phyloP scores from a whole-genome alignment of 345 rosid genomes.

The Citrus australasica region DNA sequence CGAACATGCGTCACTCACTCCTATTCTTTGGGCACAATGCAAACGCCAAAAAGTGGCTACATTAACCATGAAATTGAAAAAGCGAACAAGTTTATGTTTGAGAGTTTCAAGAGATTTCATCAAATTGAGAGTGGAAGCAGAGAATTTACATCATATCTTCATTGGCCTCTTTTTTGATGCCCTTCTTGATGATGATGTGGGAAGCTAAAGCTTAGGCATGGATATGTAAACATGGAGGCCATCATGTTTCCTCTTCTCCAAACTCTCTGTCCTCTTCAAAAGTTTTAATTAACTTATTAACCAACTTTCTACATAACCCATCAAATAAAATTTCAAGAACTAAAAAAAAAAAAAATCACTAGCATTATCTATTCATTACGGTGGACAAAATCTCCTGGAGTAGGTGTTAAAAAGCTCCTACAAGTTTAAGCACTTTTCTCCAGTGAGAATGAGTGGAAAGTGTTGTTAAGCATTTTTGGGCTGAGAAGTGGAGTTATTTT shows the following conservation, averaged over 20 bases:
- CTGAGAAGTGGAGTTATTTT: background rate
- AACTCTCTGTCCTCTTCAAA: constrained; percentile 49
- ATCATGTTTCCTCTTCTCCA: constrained; percentile 73
- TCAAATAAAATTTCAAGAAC: background rate
- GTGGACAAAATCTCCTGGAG: constrained; percentile 14
- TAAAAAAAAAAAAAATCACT: background rate
- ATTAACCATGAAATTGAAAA: constrained; percentile 7
- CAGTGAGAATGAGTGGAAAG: constrained; percentile 6
- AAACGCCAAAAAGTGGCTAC: background rate
- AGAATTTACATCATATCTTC: constrained; percentile 36
- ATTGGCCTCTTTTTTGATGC: constrained; percentile 9
- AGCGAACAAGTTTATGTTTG: background rate
- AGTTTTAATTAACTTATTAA: constrained; percentile 15
- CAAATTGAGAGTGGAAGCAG: background rate
- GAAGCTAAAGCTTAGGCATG: constrained; percentile 38
- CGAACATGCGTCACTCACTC: constrained; percentile 53
- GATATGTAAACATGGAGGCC: constrained; percentile 60
- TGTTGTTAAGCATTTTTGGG: background rate
- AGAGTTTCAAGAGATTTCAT: constrained; percentile 21
- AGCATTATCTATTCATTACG: background rate
- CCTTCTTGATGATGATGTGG: constrained; percentile 19
- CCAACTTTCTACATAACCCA: background rate
- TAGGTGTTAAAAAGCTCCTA: constrained; percentile 17
- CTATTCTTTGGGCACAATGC: constrained; percentile 21
- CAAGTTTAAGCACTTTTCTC: constrained; percentile 17